phyloP scores from a whole-genome alignment of 73 alveolate species.

The Breviolum minutum region DNA sequence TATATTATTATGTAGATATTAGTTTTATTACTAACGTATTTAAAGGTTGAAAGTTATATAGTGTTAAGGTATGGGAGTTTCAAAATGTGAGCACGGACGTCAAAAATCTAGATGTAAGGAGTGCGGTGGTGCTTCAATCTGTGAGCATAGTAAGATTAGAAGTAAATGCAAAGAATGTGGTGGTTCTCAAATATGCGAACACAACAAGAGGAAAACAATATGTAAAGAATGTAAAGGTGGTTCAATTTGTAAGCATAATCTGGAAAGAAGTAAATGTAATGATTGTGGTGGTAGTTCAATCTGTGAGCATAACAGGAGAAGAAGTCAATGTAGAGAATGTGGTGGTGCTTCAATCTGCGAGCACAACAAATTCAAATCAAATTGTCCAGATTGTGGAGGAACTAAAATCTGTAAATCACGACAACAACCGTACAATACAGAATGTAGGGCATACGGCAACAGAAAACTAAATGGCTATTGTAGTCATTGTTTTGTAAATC shows the following conservation, averaged over 20 bases:
- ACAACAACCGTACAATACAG: neutral
- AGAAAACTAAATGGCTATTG: conserved; percentile 16
- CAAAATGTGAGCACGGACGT: neutral
- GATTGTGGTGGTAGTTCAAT: neutral
- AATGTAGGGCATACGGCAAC: neutral
- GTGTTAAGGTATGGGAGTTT: too few species aligned
- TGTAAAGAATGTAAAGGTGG: too few species aligned
- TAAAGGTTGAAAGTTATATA: too few species aligned
- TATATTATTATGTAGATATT: too few species aligned
- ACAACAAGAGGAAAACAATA: neutral
- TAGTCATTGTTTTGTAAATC: neutral
- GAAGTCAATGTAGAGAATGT: neutral
- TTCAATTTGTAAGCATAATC: too few species aligned
- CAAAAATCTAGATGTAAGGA: neutral
- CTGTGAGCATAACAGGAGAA: neutral
- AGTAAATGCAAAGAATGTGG: neutral
- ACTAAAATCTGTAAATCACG: neutral
- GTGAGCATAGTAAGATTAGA: neutral
- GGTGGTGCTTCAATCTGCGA: neutral
- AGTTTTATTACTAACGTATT: too few species aligned
- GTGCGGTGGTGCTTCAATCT: neutral
- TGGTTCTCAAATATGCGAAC: neutral
- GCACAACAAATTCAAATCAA: neutral
- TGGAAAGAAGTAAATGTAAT: neutral
- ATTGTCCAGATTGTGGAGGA: neutral